Percentiles rank a stretch among this genome's conserved stretches.
These are phyloP conservation scores for Boletus rubescentipes DNA, from an alignment of 768 basidiomycete species.

Conservation along the genomic window DNA sequence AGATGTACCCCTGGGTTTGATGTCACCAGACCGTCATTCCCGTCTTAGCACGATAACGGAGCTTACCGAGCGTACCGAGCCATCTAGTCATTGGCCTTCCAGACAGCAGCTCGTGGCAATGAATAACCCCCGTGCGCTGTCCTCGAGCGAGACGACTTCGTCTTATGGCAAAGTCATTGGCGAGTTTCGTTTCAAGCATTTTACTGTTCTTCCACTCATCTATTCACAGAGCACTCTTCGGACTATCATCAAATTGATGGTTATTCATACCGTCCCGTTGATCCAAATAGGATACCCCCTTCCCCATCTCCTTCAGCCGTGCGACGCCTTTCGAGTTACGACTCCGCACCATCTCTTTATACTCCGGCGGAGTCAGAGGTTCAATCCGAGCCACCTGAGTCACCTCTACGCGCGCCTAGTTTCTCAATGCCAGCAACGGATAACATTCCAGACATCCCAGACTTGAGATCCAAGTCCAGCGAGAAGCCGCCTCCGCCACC, in stretches of 20 bases:
- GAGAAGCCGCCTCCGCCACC: conserved; percentile 26
- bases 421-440: conserved; percentile 46
- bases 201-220: conserved; percentile 3
- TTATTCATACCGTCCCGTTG: conserved; percentile 24
- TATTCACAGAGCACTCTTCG: conserved; percentile 19
- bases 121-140: conserved; percentile 40
- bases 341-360: conserved; percentile 54
- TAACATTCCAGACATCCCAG: conserved; percentile 55
- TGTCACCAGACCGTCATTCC: conserved; percentile 30
- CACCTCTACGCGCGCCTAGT: conserved; percentile 42
- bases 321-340: conserved; percentile 56
- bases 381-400: conserved; percentile 34
- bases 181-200: conserved; percentile 28
- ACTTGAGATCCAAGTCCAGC: conserved; percentile 49
- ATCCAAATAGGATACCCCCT: conserved; percentile 60
- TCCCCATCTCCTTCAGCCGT: conserved; percentile 71
- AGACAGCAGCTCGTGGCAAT: conserved; percentile 40
- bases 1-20: conserved; percentile 36
- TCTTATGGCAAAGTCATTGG: conserved; percentile 67
- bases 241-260: background rate
- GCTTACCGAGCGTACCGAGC: conserved; percentile 62
- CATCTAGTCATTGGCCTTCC: conserved; percentile 48
- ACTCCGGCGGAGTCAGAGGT: conserved; percentile 40
- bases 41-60: conserved; percentile 68
- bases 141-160: conserved; percentile 40